These are phyloP conservation scores for Saraca asoca DNA, from an alignment of 331 rosid genomes.

Conservation along the genomic window DNA sequence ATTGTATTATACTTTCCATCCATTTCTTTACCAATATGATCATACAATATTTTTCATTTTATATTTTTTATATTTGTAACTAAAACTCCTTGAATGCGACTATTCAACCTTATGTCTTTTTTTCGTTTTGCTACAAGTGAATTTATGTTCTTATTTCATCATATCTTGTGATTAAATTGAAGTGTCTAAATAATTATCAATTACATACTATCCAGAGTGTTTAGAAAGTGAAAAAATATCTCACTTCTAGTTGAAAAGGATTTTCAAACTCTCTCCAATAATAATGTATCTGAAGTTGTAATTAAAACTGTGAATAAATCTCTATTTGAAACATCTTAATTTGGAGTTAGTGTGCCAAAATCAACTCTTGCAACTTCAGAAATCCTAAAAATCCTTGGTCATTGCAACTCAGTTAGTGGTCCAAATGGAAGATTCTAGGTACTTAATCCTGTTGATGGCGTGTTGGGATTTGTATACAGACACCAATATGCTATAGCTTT, in stretches of 20 bases:
- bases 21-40: too few species aligned
- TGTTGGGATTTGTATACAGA: too few species aligned
- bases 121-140: slow-evolving; percentile 3
- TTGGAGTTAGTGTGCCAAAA: too few species aligned
- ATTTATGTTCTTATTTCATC: slow-evolving; percentile 30
- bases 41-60: background rate
- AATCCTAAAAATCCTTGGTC: too few species aligned
- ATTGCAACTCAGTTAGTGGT: too few species aligned
- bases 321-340: slow-evolving; percentile 66
- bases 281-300: slow-evolving; percentile 59
- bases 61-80: background rate
- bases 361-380: too few species aligned
- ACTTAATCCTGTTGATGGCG: too few species aligned
- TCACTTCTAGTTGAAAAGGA: slow-evolving; percentile 94
- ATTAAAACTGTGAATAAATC: slow-evolving; percentile 72
- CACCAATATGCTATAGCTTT: too few species aligned
- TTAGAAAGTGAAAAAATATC: slow-evolving; percentile 64
- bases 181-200: slow-evolving; percentile 93
- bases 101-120: slow-evolving; percentile 7
- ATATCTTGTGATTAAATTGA: slow-evolving; percentile 67
- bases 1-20: background rate
- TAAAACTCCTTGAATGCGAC: background rate
- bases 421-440: too few species aligned
- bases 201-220: slow-evolving; percentile 78
- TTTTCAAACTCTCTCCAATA: slow-evolving; percentile 67